Base-by-base conservation (phyloP, 306 rosid genomes). In the Cicer judaicum region DNA sequence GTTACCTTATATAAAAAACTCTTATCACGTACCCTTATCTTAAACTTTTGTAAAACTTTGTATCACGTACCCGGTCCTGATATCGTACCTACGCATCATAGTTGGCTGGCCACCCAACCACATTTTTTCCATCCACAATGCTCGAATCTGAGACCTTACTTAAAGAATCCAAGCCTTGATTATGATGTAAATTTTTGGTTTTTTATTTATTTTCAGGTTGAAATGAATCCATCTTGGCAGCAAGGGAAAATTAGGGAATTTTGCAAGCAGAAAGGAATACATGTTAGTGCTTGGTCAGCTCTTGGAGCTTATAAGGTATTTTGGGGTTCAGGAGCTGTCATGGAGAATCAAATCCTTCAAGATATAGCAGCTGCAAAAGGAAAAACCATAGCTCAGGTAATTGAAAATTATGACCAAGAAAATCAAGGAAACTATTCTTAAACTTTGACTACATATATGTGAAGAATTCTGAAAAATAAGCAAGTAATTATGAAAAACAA, bases 181-280 rank as follows among this genome's bases (percentile, higher is more conserved):
- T 47, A 54, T 47, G 61, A 56, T 57, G 34, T 38, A 50, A 52
- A 24, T 53, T 62, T 66, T 15, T 76, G 73, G 64, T 42, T 4
- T 18, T 13, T 2, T 24, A 42, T 55, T 54, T 10, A 1, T 24
- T 54, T 55, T 72, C 39, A 85, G 86, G 84, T 85, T 34, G 89
- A 85, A 78, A 82, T 85, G 86, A 85, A 85, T 63, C 78, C 82
- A 64, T 82, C 89, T 2, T 85, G 86, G 89, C 89, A 85, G 76
- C 86, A 85, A 42, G 78, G 38, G 66, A 81, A 82, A 66, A 57
- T 82, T 0, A 72, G 80, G 82, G 82, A 79, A 10, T 79, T 81
- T 77, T 85, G 88, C 71, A 72, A 72, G 38, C 56, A 82, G 75
- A 85, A 61, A 63, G 86, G 78, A 10, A 82, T 85, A 72, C 88